phyloP scores from a whole-genome alignment of 306 rosid genomes.

The Mucuna pruriens region DNA sequence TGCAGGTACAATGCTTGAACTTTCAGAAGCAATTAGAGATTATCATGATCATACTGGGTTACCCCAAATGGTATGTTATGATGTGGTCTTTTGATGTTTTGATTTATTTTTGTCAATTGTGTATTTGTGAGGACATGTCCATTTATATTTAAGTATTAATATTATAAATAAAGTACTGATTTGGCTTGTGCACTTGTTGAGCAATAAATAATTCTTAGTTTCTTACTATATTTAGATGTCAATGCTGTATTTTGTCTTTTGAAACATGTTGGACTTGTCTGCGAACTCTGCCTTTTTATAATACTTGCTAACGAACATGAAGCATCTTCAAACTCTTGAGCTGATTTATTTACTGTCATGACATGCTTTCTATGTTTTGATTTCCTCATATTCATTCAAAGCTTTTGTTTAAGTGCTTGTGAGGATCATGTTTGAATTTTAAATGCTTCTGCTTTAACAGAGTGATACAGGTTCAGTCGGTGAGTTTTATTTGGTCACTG shows the following conservation, averaged over 20 bases:
- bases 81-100: slow-evolving; percentile 15
- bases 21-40: slow-evolving; percentile 97
- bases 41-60: slow-evolving; percentile 87
- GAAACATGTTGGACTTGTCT: not conserved
- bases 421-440: slow-evolving; percentile 42
- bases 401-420: slow-evolving; percentile 32
- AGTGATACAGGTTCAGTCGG: slow-evolving; percentile 78
- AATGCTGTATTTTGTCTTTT: slow-evolving; percentile 20
- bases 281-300: not conserved
- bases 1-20: slow-evolving; percentile 90
- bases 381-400: not conserved
- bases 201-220: not conserved
- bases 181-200: slow-evolving; percentile 14
- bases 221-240: slow-evolving; percentile 1
- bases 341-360: slow-evolving; percentile 17
- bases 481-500: slow-evolving; percentile 87
- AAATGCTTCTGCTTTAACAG: slow-evolving; percentile 62
- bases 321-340: slow-evolving; percentile 36
- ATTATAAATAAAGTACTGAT: slow-evolving; percentile 22
- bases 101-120: not conserved
- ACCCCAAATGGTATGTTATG: slow-evolving; percentile 79
- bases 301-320: slow-evolving; percentile 19
- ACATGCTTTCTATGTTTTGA: slow-evolving; percentile 20
- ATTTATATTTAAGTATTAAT: slow-evolving; percentile 26
- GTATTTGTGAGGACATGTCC: slow-evolving; percentile 4